Percentiles rank a stretch among this genome's conserved stretches.
Conservation (phyloP, 345 rosid genomes). For the Noccaea bulbosa region DNA sequence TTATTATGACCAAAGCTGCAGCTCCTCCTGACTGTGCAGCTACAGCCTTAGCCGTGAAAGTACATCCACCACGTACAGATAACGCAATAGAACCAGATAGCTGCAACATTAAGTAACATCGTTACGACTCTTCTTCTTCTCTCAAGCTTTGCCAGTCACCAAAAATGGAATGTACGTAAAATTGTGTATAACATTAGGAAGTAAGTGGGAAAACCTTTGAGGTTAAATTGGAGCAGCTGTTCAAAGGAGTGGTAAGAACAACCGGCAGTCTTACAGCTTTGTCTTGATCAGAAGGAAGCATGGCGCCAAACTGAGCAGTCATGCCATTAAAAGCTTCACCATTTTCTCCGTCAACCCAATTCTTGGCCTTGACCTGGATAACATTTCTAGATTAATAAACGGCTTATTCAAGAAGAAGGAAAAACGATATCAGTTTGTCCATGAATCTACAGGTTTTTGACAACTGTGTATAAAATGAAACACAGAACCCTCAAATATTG, state of each 20-base stretch:
- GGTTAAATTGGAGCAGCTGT: slow-evolving; percentile 71
- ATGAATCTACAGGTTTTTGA: not conserved
- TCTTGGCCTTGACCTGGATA: slow-evolving; percentile 75
- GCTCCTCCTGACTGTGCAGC: slow-evolving; percentile 85
- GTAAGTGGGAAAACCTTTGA: slow-evolving; percentile 57
- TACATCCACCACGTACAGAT: slow-evolving; percentile 79
- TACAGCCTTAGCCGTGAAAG: slow-evolving; percentile 69
- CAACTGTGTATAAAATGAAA: not conserved
- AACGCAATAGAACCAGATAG: slow-evolving; percentile 67
- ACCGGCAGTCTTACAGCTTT: slow-evolving; percentile 58
- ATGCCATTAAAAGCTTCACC: slow-evolving; percentile 60
- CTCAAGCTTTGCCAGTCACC: not conserved
- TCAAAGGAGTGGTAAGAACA: slow-evolving; percentile 65
- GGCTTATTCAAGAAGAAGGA: not conserved
- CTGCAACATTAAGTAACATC: slow-evolving; percentile 46
- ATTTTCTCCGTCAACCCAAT: slow-evolving; percentile 66
- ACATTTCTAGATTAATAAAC: not conserved
- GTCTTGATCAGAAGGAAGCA: slow-evolving; percentile 58
- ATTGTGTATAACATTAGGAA: not conserved
- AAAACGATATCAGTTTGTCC: not conserved
- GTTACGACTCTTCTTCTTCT: not conserved
- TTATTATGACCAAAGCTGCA: slow-evolving; percentile 74
- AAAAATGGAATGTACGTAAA: not conserved
- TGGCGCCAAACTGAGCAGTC: slow-evolving; percentile 79
- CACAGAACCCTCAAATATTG: not conserved